Conservation (phyloP, 768 basidiomycete genomes). For the Strobilomyces confusus region DNA sequence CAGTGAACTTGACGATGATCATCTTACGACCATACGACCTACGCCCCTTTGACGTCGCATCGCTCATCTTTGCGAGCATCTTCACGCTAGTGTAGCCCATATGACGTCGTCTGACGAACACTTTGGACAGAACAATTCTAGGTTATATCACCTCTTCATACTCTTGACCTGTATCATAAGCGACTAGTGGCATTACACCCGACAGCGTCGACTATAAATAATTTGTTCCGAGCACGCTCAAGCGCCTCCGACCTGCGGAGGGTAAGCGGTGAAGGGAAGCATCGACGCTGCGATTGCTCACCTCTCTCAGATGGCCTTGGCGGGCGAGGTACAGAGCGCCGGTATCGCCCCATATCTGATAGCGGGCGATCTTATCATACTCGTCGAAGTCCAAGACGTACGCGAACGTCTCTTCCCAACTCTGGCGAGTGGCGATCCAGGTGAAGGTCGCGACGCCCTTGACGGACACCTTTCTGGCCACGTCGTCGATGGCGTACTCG, state of each 20-base stretch:
- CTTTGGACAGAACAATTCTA: conserved; percentile 4
- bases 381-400: conserved; percentile 62
- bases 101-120: conserved; percentile 3
- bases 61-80: conserved; percentile 5
- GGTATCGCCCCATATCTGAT: conserved; percentile 69
- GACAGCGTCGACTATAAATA: background rate
- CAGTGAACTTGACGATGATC: conserved; percentile 15
- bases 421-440: conserved; percentile 49
- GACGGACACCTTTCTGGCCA: conserved; percentile 47
- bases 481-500: conserved; percentile 51
- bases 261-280: background rate
- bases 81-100: conserved; percentile 17
- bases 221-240: background rate
- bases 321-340: conserved; percentile 61
- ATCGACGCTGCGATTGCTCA: background rate
- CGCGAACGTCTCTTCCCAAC: conserved; percentile 59
- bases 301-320: conserved; percentile 37
- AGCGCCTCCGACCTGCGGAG: background rate
- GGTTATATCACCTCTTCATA: background rate
- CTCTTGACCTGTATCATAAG: conserved; percentile 15
- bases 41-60: background rate
- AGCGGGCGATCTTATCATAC: conserved; percentile 48
- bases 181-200: background rate
- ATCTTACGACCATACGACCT: background rate
- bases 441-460: conserved; percentile 54